These are phyloP conservation scores for Discostella stelligeroides DNA, from an alignment of 108 stramenopile genomes.

Conservation along the genomic window DNA sequence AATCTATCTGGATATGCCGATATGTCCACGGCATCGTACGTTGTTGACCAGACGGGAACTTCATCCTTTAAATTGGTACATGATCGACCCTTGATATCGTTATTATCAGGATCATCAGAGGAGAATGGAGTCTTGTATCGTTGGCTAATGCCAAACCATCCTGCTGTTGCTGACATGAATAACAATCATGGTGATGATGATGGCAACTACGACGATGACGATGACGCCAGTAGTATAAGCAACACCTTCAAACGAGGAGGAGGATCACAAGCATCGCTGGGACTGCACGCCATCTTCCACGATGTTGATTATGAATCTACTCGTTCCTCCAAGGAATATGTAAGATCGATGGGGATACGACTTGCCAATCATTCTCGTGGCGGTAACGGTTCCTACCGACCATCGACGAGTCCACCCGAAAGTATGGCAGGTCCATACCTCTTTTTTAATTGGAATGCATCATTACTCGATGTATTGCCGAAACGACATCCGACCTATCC, in stretches of 20 bases:
- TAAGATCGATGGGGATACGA: slow-evolving; percentile 50
- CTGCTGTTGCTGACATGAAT: not conserved
- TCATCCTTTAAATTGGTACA: slow-evolving; percentile 55
- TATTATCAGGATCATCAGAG: slow-evolving; percentile 47
- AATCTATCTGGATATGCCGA: slow-evolving; percentile 78
- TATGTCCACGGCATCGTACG: slow-evolving; percentile 59
- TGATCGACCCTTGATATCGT: slow-evolving; percentile 71
- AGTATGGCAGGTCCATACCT: slow-evolving; percentile 55
- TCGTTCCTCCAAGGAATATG: slow-evolving; percentile 75
- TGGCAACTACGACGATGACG: slow-evolving; percentile 18
- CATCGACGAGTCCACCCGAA: slow-evolving; percentile 35
- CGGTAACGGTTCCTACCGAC: slow-evolving; percentile 15
- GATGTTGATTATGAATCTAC: slow-evolving; percentile 73
- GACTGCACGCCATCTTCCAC: slow-evolving; percentile 55
- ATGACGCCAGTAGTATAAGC: too few species aligned
- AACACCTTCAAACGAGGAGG: slow-evolving; percentile 18
- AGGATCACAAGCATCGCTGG: slow-evolving; percentile 47
- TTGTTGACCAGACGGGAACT: slow-evolving; percentile 71
- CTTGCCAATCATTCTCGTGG: slow-evolving; percentile 58
- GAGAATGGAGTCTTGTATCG: slow-evolving; percentile 21
- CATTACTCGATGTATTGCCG: slow-evolving; percentile 68
- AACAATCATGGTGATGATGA: not conserved
- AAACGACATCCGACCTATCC: slow-evolving; percentile 64
- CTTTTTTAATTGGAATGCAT: slow-evolving; percentile 72
- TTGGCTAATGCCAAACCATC: slow-evolving; percentile 40